phyloP scores from a whole-genome alignment of 305 asterid genomes.

The Euphrasia arctica region DNA sequence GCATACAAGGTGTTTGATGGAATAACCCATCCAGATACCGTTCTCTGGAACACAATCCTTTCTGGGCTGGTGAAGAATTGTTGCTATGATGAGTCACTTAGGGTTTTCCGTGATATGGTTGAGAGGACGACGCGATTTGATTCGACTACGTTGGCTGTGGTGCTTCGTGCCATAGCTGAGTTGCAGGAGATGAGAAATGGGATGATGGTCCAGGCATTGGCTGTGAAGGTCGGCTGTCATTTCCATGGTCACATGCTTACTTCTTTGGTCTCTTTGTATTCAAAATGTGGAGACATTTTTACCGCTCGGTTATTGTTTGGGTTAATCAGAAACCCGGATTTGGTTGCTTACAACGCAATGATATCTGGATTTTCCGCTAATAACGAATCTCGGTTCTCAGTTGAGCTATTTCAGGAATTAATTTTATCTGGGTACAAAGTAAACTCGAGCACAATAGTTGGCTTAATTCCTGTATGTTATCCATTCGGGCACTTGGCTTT shows the following conservation, averaged over 20 bases:
- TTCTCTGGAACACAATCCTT: conserved; percentile 73
- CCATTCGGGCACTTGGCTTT: conserved; percentile 67
- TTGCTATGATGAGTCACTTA: conserved; percentile 45
- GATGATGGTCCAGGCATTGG: conserved; percentile 64
- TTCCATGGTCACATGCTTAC: conserved; percentile 59
- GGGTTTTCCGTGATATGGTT: conserved; percentile 48
- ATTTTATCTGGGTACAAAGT: conserved; percentile 45
- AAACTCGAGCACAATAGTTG: conserved; percentile 65
- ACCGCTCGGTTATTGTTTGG: conserved; percentile 55
- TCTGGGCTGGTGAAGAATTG: conserved; percentile 72
- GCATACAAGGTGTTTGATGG: conserved; percentile 75
- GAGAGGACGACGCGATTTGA: conserved; percentile 41
- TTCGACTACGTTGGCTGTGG: conserved; percentile 66
- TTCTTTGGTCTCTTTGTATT: conserved; percentile 59
- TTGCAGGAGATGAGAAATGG: conserved; percentile 66
- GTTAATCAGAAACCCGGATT: conserved; percentile 48
- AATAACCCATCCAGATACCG: conserved; percentile 61
- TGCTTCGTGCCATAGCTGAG: conserved; percentile 62
- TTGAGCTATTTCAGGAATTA: conserved; percentile 54
- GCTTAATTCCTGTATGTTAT: conserved; percentile 61
- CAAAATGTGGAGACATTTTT: conserved; percentile 66
- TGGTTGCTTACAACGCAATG: conserved; percentile 66
- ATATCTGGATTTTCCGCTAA: conserved; percentile 59
- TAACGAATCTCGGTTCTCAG: conserved; percentile 40
- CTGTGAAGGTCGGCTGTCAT: conserved; percentile 60